Evolutionary conservation across 345 rosid species (phyloP).

Genomic region (Gossypium mustelinum): DNA sequence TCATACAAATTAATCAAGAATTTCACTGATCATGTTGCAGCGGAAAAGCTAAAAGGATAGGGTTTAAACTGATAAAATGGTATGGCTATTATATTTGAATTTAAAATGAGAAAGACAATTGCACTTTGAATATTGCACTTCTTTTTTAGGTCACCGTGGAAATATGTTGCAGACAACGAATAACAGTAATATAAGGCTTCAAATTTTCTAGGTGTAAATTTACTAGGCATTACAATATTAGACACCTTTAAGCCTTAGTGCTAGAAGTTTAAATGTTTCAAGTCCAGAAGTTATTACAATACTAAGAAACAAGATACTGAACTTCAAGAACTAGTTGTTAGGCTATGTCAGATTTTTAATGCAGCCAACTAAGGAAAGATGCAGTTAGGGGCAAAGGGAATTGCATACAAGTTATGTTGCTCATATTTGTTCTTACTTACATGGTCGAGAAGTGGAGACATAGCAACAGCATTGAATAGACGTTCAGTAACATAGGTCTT

Average conservation of each 20-base stretch:
- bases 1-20: too few relatives aligned
- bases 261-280: neutral
- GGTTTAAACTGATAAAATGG: too few relatives aligned
- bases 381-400: neutral
- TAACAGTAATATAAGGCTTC: too few relatives aligned
- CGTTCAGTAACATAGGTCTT: constrained; percentile 80
- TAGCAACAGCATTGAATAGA: constrained; percentile 89
- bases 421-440: constrained; percentile 36
- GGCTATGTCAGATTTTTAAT: neutral
- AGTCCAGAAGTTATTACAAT: too few relatives aligned
- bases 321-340: neutral
- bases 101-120: too few relatives aligned
- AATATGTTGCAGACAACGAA: too few relatives aligned
- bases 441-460: constrained; percentile 95
- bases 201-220: too few relatives aligned
- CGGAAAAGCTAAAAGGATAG: too few relatives aligned
- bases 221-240: neutral
- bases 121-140: too few relatives aligned
- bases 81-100: too few relatives aligned
- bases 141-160: too few relatives aligned
- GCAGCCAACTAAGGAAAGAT: neutral
- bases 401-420: neutral
- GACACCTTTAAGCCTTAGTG: neutral
- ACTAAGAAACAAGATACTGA: neutral
- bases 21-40: too few relatives aligned